phyloP scores from a whole-genome alignment of 176 grass and related monocot genomes.

The Juncus effusus region DNA sequence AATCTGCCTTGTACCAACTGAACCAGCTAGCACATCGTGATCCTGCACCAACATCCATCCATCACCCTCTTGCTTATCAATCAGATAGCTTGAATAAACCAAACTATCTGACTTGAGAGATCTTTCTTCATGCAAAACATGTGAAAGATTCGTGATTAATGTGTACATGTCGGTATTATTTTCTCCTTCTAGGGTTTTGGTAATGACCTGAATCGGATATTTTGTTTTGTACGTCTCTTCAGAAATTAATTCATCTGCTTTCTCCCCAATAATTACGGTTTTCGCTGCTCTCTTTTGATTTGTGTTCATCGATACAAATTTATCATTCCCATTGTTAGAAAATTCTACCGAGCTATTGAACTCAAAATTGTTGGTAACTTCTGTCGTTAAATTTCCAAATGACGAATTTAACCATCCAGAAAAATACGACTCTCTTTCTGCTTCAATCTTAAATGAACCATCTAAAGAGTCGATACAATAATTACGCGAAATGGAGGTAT shows the following conservation, averaged over 20 bases:
- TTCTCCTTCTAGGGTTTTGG: conserved; percentile 34
- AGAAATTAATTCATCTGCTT: conserved; percentile 22
- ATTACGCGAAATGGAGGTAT: conserved; percentile 43
- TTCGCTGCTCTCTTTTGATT: conserved; percentile 44
- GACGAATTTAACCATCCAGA: conserved; percentile 81
- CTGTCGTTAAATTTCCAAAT: conserved; percentile 76
- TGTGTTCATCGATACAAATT: conserved; percentile 45
- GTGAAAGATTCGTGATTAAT: conserved; percentile 46
- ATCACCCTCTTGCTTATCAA: conserved; percentile 49
- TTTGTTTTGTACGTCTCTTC: conserved; percentile 34
- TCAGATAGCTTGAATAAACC: conserved; percentile 16
- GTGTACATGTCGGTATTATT: conserved; percentile 47
- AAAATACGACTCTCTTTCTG: conserved; percentile 35
- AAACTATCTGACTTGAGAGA: conserved; percentile 1
- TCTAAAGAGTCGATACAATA: conserved; percentile 33
- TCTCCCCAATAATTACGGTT: conserved; percentile 16
- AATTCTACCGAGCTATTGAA: conserved; percentile 52
- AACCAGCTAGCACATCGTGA: conserved; percentile 63
- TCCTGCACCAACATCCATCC: conserved; percentile 76
- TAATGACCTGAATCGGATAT: conserved; percentile 52
- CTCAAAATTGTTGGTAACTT: conserved; percentile 52
- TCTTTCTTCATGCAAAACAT: conserved; percentile 41
- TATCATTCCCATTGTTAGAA: conserved; percentile 41
- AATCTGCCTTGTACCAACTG: conserved; percentile 39
- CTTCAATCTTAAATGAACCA: conserved; percentile 53